These are phyloP conservation scores for Phaeosphaeria sp. DNA, from an alignment of 2,329 filamentous ascomycete species.

Conservation along the genomic window DNA sequence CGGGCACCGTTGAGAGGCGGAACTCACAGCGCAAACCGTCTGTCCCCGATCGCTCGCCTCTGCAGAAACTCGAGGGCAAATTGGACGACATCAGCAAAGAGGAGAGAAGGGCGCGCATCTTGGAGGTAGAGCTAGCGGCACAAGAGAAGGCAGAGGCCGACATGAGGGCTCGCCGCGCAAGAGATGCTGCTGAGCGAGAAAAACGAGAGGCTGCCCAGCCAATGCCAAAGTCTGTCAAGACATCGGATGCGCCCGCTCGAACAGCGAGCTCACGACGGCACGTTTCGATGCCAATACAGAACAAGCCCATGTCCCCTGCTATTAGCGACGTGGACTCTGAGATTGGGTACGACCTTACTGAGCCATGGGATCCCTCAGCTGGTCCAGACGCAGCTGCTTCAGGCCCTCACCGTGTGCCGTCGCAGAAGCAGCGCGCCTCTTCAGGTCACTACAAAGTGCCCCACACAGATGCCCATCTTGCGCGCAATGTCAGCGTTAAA, in stretches of 20 bases:
- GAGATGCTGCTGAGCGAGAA: slow-evolving; percentile 39
- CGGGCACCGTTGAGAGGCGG: slow-evolving; percentile 34
- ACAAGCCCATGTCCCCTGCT: slow-evolving; percentile 26
- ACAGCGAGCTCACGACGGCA: slow-evolving; percentile 35
- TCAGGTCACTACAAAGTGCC: slow-evolving; percentile 18
- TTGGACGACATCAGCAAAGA: slow-evolving; percentile 94
- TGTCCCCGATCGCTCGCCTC: slow-evolving; percentile 83
- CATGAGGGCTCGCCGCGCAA: slow-evolving; percentile 39
- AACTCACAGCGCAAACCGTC: slow-evolving; percentile 54
- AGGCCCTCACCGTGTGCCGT: slow-evolving; percentile 20
- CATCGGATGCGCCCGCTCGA: slow-evolving; percentile 16
- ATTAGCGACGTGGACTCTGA: slow-evolving; percentile 39
- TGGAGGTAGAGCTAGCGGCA: slow-evolving; percentile 79
- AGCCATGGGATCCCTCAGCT: slow-evolving; percentile 45
- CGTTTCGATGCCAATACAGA: slow-evolving; percentile 42
- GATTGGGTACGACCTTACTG: slow-evolving; percentile 40
- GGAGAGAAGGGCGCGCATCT: slow-evolving; percentile 84
- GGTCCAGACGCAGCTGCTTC: slow-evolving; percentile 22
- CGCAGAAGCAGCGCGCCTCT: slow-evolving; percentile 29
- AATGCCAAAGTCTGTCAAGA: slow-evolving; percentile 16
- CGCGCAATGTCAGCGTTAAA: slow-evolving; percentile 34
- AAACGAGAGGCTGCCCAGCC: slow-evolving; percentile 40
- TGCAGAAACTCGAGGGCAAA: slow-evolving; percentile 91
- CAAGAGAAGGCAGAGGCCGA: slow-evolving; percentile 65
- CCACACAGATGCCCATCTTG: slow-evolving; percentile 24